These are phyloP conservation scores for Pseudocercospora cruenta DNA, from an alignment of 2,329 filamentous ascomycete genomes.

Conservation along the genomic window DNA sequence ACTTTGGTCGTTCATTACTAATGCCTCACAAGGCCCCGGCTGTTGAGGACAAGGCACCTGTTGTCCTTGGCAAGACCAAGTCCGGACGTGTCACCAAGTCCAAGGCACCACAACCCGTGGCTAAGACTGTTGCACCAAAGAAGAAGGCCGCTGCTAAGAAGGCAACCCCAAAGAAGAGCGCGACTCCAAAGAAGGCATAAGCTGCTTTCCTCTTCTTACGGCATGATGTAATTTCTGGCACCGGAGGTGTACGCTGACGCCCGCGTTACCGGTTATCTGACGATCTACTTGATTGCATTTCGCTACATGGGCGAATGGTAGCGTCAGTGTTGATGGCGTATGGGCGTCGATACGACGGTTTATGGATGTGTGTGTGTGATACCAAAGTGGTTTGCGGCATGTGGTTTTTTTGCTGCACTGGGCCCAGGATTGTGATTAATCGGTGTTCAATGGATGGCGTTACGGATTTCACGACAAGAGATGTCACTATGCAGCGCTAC, in stretches of 20 bases:
- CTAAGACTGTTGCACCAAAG: conserved; percentile 50
- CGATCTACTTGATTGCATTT: conserved; percentile 6
- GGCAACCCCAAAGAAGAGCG: conserved; percentile 52
- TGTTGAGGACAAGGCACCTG: conserved; percentile 67
- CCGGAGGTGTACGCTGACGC: conserved; percentile 18
- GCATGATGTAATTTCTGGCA: conserved; percentile 12
- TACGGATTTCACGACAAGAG: conserved; percentile 18
- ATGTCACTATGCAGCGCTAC: conserved; percentile 24
- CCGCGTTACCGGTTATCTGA: conserved; percentile 14
- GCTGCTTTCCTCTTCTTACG: conserved; percentile 17
- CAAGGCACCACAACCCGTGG: conserved; percentile 50
- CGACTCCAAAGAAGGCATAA: conserved; percentile 39
- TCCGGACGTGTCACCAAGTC: conserved; percentile 81
- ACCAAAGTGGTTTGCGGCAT: conserved; percentile 20
- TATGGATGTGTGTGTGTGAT: conserved; percentile 23
- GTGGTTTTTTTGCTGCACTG: conserved; percentile 13
- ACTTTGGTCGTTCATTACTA: conserved; percentile 16
- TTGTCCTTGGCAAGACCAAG: conserved; percentile 79
- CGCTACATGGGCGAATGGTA: conserved; percentile 1
- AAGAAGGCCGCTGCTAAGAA: conserved; percentile 43
- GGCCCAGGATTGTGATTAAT: conserved; percentile 13
- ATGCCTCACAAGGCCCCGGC: conserved; percentile 59
- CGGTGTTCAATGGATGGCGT: conserved; percentile 22
- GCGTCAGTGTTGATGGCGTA: conserved; percentile 15
- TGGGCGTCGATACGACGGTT: conserved; percentile 17